These are phyloP conservation scores for Apiosordaria backusii DNA, from an alignment of 495 filamentous ascomycete genomes.

Conservation along the genomic window DNA sequence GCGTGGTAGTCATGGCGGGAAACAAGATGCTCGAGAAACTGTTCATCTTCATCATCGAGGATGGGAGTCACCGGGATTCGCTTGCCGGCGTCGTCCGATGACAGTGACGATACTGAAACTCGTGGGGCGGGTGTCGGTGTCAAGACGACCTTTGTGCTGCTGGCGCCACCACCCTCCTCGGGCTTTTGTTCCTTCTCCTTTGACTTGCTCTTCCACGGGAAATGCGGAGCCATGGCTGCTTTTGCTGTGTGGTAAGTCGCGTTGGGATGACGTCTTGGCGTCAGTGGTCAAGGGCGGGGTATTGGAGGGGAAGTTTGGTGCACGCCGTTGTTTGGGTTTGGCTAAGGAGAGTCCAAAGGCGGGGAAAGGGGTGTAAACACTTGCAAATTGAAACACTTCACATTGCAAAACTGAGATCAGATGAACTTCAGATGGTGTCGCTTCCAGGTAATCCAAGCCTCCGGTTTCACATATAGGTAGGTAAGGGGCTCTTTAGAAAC, in stretches of 20 bases:
- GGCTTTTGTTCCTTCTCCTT: conserved; percentile 22
- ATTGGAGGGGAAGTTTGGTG: neutral
- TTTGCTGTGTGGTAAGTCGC: conserved; percentile 9
- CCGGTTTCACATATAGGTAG: neutral
- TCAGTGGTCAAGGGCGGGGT: conserved; percentile 20
- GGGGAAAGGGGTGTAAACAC: neutral
- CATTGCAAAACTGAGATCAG: neutral
- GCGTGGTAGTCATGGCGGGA: conserved; percentile 22
- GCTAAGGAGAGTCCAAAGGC: neutral
- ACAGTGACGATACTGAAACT: neutral
- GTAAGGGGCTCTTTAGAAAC: neutral
- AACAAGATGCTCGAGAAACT: conserved; percentile 43
- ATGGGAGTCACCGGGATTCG: conserved; percentile 23
- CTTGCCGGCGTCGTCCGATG: neutral
- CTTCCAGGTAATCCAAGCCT: neutral
- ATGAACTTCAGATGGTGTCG: neutral
- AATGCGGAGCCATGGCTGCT: conserved; percentile 8
- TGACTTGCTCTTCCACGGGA: conserved; percentile 29
- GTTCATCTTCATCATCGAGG: conserved; percentile 42
- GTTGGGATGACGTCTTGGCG: conserved; percentile 14
- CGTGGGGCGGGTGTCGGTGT: neutral
- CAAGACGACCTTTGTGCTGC: neutral
- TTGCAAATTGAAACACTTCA: neutral
- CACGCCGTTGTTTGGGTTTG: neutral
- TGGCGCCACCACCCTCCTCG: conserved; percentile 13